Base-by-base conservation (phyloP, 305 asterid species). In the Nicotiana rustica region DNA sequence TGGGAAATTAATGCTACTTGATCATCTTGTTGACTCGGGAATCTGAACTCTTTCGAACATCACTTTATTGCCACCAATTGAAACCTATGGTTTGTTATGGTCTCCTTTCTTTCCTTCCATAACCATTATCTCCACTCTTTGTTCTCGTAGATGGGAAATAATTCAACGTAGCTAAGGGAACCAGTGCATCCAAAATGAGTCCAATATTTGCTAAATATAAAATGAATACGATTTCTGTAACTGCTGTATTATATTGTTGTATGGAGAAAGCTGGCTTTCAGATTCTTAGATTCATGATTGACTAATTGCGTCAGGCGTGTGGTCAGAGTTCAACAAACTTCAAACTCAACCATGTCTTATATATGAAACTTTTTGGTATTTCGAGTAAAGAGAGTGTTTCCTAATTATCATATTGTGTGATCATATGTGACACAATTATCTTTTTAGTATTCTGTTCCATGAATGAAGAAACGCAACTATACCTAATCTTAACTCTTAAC, bases 251-350 rank as follows among this genome's bases (percentile, higher is more conserved):
- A 38, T 31, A 36, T 69, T 36, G 77, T 69, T 36, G 33, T 38
- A 41, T 70, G 19, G 60, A 38, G 77, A 69, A 69, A 69, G 14
- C 35, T 44, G 59, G 38, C 12, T 35, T 67, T 67, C 21, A 67
- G 49, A 67, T 67, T 67, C 21, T 67, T 15, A 5, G 12, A 70
- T 70, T 70, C 78, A 70, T 10, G 25, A 49, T 13, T 47, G 19
- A 47, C 44, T 36, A 35, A 35, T 67, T 15, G 29, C 25, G 2
- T 44, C 41, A 67, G 75, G 75, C 21, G 35, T 73, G 41, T 31
- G 19, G 44, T 66, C 25, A 31, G 62, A 49, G 47, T 31, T 31
- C 47, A 25, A 36, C 36, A 25, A 64, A 64, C 38, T 10, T 64
- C n/a, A 64, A 25, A 25, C 25, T n/a, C 25, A 59, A 59, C 64